Conservation (phyloP, 352 stramenopile genomes). For the Pseudoperonospora humuli region DNA sequence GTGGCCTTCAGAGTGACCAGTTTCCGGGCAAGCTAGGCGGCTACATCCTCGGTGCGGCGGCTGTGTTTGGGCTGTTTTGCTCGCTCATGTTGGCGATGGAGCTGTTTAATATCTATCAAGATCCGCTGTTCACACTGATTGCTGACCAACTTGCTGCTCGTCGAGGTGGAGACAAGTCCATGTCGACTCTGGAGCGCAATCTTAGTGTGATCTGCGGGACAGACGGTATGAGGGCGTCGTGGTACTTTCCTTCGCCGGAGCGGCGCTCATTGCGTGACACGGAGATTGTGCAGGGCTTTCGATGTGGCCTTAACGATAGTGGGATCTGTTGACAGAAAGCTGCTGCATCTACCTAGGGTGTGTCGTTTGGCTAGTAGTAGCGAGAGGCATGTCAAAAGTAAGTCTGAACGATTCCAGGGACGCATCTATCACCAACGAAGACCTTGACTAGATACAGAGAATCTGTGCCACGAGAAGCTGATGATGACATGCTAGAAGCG, state of each 20-base stretch:
- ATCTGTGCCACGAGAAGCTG: too few relatives aligned
- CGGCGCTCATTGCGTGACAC: constrained; percentile 39
- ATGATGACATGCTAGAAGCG: too few relatives aligned
- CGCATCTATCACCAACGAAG: too few relatives aligned
- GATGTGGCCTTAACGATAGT: constrained; percentile 11
- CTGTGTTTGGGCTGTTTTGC: constrained; percentile 72
- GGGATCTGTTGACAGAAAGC: constrained; percentile 22
- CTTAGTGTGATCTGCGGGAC: constrained; percentile 74
- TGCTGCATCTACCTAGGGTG: background rate
- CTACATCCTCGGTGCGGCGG: constrained; percentile 55
- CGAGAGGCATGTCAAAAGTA: too few relatives aligned
- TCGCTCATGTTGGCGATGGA: constrained; percentile 75
- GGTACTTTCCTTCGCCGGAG: constrained; percentile 51
- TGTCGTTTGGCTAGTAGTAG: too few relatives aligned
- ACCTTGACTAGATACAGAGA: too few relatives aligned
- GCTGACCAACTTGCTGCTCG: constrained; percentile 46
- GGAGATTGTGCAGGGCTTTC: constrained; percentile 57
- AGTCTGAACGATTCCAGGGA: too few relatives aligned
- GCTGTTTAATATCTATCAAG: constrained; percentile 64
- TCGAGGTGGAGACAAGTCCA: constrained; percentile 49
- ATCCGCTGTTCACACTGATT: constrained; percentile 46
- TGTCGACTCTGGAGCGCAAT: constrained; percentile 50
- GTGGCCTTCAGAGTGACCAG: constrained; percentile 46
- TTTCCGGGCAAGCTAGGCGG: constrained; percentile 56
- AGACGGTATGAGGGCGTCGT: constrained; percentile 53